Conservation (phyloP, 1,139 yeast genomes). For the Hemisphaericaspora xylofermentans region DNA sequence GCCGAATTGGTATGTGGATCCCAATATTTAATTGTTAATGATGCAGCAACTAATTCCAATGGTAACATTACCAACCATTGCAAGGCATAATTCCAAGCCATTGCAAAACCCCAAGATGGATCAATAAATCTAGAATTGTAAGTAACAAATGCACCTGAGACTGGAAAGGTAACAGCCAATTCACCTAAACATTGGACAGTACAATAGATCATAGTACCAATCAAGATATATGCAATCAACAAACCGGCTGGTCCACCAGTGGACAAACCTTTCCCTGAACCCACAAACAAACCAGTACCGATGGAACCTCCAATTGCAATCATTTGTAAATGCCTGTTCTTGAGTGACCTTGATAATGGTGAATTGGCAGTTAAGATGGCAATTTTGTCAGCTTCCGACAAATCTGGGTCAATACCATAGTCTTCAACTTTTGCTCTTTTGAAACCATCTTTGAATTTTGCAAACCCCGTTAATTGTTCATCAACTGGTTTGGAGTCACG, state of each 20-base stretch:
- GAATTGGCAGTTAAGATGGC: conserved; percentile 66
- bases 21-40: conserved; percentile 72
- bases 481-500: neutral
- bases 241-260: conserved; percentile 79
- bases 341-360: conserved; percentile 65
- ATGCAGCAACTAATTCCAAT: conserved; percentile 71
- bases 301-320: conserved; percentile 87
- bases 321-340: conserved; percentile 71
- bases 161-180: conserved; percentile 69
- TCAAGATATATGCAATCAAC: conserved; percentile 56
- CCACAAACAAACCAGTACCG: conserved; percentile 77
- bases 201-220: conserved; percentile 52
- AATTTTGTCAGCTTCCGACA: conserved; percentile 67
- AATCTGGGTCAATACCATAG: conserved; percentile 63
- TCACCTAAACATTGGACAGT: conserved; percentile 75
- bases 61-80: conserved; percentile 75
- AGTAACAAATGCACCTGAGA: conserved; percentile 71
- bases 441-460: conserved; percentile 53
- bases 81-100: conserved; percentile 72
- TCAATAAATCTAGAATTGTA: conserved; percentile 67
- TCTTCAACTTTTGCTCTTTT: conserved; percentile 49
- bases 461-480: conserved; percentile 32
- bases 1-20: conserved; percentile 53
- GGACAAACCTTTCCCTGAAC: conserved; percentile 54
- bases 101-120: conserved; percentile 76